A percentile compares a stretch with the other conserved stretches of the same genome.
Conservation (phyloP, 2,329 filamentous ascomycete species). For the Neospermospora avenae region DNA sequence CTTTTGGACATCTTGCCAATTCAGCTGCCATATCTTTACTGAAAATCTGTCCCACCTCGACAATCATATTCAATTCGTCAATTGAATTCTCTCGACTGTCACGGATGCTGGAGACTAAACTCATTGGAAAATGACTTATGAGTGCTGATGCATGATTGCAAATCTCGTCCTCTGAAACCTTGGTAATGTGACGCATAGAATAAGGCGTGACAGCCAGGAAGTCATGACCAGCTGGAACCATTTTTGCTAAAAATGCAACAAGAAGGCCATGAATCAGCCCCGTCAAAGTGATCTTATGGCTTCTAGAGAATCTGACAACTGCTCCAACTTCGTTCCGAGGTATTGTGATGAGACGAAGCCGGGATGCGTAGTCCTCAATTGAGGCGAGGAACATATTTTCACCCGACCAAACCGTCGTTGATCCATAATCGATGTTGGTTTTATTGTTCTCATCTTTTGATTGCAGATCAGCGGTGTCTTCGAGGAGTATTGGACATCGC, state of each 20-base stretch:
- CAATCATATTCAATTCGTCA: neutral
- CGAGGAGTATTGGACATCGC: neutral
- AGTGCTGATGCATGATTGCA: conserved; percentile 5
- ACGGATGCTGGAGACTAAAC: neutral
- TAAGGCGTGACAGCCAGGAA: conserved; percentile 3
- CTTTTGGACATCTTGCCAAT: neutral
- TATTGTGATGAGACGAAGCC: neutral
- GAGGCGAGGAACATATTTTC: neutral
- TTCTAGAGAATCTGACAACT: neutral
- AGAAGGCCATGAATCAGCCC: neutral
- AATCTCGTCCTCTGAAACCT: neutral
- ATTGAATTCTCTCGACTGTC: neutral
- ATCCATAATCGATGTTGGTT: neutral
- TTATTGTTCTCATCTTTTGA: neutral
- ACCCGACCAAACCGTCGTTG: neutral
- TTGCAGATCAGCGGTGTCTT: neutral
- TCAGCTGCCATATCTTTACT: conserved; percentile 4
- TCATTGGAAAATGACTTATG: neutral
- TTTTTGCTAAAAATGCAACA: neutral
- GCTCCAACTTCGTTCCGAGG: neutral
- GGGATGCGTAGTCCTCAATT: neutral
- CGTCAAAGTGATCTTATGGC: neutral
- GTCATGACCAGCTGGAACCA: neutral
- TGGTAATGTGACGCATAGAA: neutral
- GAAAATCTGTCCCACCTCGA: neutral